phyloP scores from a whole-genome alignment of 2,329 filamentous ascomycete genomes.

The Neonectria hederae region DNA sequence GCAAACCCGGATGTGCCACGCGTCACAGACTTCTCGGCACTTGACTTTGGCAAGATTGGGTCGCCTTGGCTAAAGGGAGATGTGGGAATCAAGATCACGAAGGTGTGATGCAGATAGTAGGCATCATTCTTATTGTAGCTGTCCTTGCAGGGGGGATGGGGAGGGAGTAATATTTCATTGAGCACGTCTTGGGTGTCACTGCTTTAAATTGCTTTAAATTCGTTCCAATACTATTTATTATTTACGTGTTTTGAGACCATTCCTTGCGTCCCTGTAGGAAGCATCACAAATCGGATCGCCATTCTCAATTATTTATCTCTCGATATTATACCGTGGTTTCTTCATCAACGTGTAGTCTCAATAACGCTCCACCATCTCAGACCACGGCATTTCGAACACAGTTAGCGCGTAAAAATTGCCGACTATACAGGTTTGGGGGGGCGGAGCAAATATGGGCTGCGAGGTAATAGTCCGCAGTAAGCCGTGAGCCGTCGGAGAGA shows the following conservation, averaged over 20 bases:
- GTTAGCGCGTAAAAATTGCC: background rate
- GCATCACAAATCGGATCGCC: background rate
- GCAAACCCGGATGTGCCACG: background rate
- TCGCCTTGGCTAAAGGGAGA: conserved; percentile 21
- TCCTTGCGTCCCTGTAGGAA: background rate
- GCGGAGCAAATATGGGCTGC: background rate
- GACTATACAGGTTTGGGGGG: background rate
- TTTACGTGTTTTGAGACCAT: background rate
- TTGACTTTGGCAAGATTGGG: conserved; percentile 22
- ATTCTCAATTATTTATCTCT: background rate
- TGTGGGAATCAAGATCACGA: conserved; percentile 11
- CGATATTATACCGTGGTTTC: background rate
- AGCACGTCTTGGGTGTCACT: background rate
- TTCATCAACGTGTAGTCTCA: background rate
- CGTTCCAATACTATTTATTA: background rate
- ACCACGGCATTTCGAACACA: background rate
- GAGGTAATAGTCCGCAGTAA: conserved; percentile 1
- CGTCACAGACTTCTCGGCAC: conserved; percentile 7
- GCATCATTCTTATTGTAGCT: background rate
- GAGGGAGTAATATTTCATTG: background rate
- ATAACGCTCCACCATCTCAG: background rate
- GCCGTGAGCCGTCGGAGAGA: conserved; percentile 5
- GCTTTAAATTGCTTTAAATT: background rate
- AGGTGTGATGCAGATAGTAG: background rate
- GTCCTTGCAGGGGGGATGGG: background rate